Conservation (phyloP, 306 rosid species). For the Astragalus glycyphyllos region DNA sequence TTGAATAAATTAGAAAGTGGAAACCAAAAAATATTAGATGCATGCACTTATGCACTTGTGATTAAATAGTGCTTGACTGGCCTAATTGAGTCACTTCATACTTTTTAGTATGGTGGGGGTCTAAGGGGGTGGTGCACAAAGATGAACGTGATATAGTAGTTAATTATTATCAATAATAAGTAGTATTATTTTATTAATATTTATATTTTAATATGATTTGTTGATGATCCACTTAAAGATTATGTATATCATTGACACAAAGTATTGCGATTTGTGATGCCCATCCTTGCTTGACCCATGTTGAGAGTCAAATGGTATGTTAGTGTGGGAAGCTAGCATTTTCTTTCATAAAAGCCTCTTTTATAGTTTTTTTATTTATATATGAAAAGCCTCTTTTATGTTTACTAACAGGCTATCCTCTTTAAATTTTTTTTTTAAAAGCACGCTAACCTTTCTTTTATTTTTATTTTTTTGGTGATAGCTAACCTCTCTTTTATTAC, state of each 20-base stretch:
- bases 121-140: not conserved
- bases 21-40: not conserved
- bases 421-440: no score
- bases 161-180: no score
- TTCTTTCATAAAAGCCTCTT: constrained; percentile 46
- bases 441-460: not conserved
- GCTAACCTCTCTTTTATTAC: constrained; percentile 27
- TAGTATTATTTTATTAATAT: no score
- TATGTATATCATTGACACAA: no score
- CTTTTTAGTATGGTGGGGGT: constrained; percentile 25
- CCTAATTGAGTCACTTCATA: constrained; percentile 46
- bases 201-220: not conserved
- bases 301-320: constrained; percentile 38
- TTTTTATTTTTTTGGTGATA: no score
- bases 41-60: constrained; percentile 50
- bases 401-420: no score
- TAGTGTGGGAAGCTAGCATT: constrained; percentile 39
- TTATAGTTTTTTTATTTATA: constrained; percentile 34
- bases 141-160: no score
- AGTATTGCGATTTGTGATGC: constrained; percentile 18
- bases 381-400: no score
- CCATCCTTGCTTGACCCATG: constrained; percentile 44
- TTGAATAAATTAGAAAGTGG: constrained; percentile 37
- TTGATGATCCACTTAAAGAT: not conserved
- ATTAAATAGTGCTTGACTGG: not conserved